Evolutionary conservation across 179 eudicot genomes (phyloP).

Genomic region (Heliamphora pulchella): DNA sequence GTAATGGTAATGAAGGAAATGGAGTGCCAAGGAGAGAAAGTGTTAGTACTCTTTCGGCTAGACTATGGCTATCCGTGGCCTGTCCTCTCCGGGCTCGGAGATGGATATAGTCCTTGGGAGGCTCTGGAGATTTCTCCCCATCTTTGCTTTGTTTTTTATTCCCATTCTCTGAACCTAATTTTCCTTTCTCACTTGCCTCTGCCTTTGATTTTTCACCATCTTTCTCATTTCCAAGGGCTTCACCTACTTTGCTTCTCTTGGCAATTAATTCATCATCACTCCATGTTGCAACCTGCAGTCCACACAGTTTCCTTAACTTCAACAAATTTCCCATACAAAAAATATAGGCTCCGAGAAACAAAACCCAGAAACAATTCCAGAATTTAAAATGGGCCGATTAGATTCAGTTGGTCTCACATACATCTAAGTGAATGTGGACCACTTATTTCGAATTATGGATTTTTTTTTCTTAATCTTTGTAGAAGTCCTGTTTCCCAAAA

Average conservation of each 20-base stretch:
- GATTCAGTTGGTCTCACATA: too few species aligned
- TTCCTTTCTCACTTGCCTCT: constrained; percentile 16
- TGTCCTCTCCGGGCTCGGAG: constrained; percentile 95
- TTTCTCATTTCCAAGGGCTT: constrained; percentile 20
- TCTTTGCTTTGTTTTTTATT: constrained; percentile 34
- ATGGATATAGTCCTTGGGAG: constrained; percentile 87
- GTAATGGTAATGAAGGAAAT: neutral
- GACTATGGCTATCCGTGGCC: constrained; percentile 60
- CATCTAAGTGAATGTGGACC: too few species aligned
- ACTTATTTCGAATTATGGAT: too few species aligned
- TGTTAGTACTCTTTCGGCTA: constrained; percentile 44
- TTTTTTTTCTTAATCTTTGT: too few species aligned
- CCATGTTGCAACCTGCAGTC: constrained; percentile 45
- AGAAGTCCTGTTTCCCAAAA: too few species aligned
- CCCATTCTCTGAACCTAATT: neutral
- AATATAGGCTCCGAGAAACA: too few species aligned
- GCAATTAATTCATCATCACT: constrained; percentile 43
- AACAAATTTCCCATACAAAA: too few species aligned
- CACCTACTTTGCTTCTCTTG: constrained; percentile 58
- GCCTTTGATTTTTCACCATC: constrained; percentile 16
- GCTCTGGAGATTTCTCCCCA: constrained; percentile 46
- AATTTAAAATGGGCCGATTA: too few species aligned
- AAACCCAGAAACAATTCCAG: too few species aligned
- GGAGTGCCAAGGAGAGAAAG: neutral
- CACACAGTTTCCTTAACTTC: neutral